These are phyloP conservation scores for Tuber calosporum DNA, from an alignment of 495 filamentous ascomycete species.

Conservation along the genomic window DNA sequence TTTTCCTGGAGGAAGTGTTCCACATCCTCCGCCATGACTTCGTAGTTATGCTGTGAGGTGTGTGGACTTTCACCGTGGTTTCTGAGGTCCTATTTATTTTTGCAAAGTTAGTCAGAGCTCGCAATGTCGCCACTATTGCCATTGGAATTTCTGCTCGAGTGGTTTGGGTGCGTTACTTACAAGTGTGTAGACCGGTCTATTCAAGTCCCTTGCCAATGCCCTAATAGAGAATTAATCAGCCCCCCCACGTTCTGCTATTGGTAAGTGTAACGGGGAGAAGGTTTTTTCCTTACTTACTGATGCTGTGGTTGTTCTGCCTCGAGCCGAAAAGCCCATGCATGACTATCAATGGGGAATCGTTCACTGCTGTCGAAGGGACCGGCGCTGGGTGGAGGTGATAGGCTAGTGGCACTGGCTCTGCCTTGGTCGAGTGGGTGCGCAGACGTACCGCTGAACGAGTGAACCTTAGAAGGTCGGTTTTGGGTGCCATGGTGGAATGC, in stretches of 20 bases:
- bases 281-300: constrained; percentile 73
- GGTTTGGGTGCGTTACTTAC: constrained; percentile 56
- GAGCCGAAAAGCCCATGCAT: constrained; percentile 94
- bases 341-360: constrained; percentile 67
- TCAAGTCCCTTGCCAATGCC: constrained; percentile 71
- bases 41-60: constrained; percentile 68
- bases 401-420: constrained; percentile 46
- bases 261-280: constrained; percentile 1
- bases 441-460: not conserved
- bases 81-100: constrained; percentile 67
- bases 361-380: constrained; percentile 15
- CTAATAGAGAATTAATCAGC: constrained; percentile 50
- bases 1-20: constrained; percentile 71
- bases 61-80: constrained; percentile 93
- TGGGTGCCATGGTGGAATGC: not conserved
- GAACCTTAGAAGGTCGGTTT: not conserved
- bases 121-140: constrained; percentile 10
- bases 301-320: constrained; percentile 89
- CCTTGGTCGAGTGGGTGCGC: constrained; percentile 24
- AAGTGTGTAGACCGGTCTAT: constrained; percentile 72
- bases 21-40: constrained; percentile 78
- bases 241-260: constrained; percentile 3
- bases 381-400: constrained; percentile 56
- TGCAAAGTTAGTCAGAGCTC: not conserved
- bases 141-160: constrained; percentile 12